phyloP scores from a whole-genome alignment of 345 rosid genomes.

The Hibiscus trionum region DNA sequence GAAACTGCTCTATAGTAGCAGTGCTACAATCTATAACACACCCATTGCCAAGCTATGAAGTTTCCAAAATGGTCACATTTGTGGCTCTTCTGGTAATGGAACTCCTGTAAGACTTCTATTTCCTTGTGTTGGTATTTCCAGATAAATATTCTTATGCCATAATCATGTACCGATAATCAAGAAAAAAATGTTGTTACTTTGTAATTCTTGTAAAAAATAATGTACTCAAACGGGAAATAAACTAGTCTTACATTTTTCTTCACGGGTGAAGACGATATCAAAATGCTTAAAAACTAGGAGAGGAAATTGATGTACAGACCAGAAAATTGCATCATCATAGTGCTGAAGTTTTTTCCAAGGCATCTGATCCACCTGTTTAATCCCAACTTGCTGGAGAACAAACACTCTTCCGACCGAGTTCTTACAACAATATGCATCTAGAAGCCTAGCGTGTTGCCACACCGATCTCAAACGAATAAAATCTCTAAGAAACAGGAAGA shows the following conservation, averaged over 20 bases:
- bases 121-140: neutral
- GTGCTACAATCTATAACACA: slow-evolving; percentile 56
- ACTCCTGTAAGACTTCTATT: neutral
- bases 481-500: neutral
- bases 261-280: neutral
- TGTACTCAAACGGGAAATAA: neutral
- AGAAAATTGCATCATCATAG: neutral
- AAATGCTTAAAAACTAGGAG: neutral
- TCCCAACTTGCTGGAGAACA: neutral
- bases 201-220: neutral
- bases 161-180: no score
- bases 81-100: no score
- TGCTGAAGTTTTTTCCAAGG: neutral
- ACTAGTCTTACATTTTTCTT: neutral
- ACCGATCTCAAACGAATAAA: neutral
- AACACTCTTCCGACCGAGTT: neutral
- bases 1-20: slow-evolving; percentile 40
- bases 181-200: neutral
- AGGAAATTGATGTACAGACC: neutral
- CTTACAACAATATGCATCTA: neutral
- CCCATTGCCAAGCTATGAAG: slow-evolving; percentile 47
- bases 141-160: neutral
- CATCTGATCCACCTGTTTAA: neutral
- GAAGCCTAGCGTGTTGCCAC: neutral
- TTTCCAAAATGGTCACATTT: neutral